phyloP scores from a whole-genome alignment of 768 basidiomycete genomes.

The Termitomyces sp. region DNA sequence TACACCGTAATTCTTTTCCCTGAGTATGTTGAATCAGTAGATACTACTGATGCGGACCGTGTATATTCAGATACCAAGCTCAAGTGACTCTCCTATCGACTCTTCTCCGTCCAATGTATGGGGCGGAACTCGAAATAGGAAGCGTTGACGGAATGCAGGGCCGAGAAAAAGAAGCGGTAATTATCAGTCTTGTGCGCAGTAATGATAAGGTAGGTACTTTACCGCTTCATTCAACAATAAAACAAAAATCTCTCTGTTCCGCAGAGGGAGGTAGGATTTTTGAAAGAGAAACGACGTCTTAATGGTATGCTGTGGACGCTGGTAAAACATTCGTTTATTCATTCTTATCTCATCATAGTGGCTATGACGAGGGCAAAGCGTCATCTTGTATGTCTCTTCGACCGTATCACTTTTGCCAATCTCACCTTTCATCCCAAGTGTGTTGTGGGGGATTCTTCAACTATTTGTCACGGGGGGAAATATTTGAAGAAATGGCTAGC shows the following conservation, averaged over 20 bases:
- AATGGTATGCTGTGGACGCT: constrained; percentile 52
- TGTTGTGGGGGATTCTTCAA: constrained; percentile 90
- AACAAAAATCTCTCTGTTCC: neutral
- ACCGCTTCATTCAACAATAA: constrained; percentile 5
- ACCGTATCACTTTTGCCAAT: neutral
- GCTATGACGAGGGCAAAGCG: constrained; percentile 91
- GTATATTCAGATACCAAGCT: constrained; percentile 75
- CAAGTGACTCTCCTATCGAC: constrained; percentile 85
- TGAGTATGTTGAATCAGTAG: neutral
- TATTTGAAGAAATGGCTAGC: constrained; percentile 88
- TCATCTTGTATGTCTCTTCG: constrained; percentile 60
- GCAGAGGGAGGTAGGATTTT: constrained; percentile 87
- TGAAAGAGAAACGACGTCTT: constrained; percentile 87
- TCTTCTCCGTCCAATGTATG: constrained; percentile 66
- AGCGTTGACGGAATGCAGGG: constrained; percentile 98
- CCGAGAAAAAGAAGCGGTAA: constrained; percentile 89
- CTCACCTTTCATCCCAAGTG: constrained; percentile 44
- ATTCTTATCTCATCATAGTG: constrained; percentile 35
- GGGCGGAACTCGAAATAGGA: constrained; percentile 76
- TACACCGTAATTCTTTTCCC: constrained; percentile 51
- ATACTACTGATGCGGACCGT: neutral
- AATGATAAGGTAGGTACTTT: constrained; percentile 60
- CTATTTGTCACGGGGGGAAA: constrained; percentile 75
- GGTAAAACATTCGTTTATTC: neutral
- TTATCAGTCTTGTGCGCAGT: constrained; percentile 89